Base-by-base conservation (phyloP, 1,284 basidiomycete species). In the Phaffia rhodozyma region DNA sequence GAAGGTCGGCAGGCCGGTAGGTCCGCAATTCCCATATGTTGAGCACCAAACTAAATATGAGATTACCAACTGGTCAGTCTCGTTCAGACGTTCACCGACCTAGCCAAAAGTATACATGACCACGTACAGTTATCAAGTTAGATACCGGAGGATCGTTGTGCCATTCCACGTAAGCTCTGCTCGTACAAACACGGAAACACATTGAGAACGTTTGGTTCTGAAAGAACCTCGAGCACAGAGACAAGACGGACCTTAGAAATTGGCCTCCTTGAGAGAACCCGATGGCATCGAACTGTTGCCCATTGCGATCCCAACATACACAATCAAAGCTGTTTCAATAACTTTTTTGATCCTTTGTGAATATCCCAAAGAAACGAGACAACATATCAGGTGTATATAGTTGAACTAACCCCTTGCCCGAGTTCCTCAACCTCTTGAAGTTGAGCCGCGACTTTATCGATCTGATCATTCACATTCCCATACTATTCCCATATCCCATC, bases 221-320 rank as follows among this genome's bases (percentile, higher is more conserved):
- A 3, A 9, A 18, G 38, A 43, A 43, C 13, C 38, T 7, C 38
- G 13, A 43, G 38, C n/a, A 23, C 4, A 34, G 20, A 27, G 32
- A 32, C 21, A n/a, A 27, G 11, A 25, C 56, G 5, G 16, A 58
- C 56, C 56, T 55, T 3, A 97, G 80, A 75, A 97, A 93, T 70
- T 96, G 89, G 1, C 94, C 93, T 47, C 89, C 91, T 81, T 96
- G 91, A 0, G 89, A 91, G 75, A 96, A 88, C 0, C 92, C 92
- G 63, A 96, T 86, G 2, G 86, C 92, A 73, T 96, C 89, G 70
- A 93, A 94, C 20, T 74, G 64, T 5, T n/a, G 23, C 9, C 6
- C 20, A 60, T 23, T 5, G 4, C 5, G 21, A 29, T 52, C 21
- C 21, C 5, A 50, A 43, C 13, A 43, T 2, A 11, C 13, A 43